Conservation (phyloP, 1,139 yeast species). For the Saccharomyces hybrid region DNA sequence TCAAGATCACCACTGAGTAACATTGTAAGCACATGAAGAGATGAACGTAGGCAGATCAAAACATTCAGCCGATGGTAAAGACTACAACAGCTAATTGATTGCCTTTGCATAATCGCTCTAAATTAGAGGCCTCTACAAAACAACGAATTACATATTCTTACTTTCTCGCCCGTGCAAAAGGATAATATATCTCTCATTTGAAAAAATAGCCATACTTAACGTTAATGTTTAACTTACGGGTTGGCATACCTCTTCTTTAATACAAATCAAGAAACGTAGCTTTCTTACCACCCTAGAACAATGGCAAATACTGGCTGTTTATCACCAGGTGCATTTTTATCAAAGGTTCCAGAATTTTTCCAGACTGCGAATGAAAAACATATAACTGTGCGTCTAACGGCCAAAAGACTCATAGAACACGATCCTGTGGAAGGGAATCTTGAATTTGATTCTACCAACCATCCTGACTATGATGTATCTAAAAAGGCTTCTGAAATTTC, state of each 20-base stretch:
- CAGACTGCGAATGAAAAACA: slow-evolving; percentile 24
- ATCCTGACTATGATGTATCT: slow-evolving; percentile 28
- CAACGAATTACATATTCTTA: background rate
- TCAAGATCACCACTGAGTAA: background rate
- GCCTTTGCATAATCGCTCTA: background rate
- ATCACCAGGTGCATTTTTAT: slow-evolving; percentile 19
- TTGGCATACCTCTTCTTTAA: background rate
- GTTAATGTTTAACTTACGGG: background rate
- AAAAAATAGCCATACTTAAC: background rate
- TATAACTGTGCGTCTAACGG: slow-evolving; percentile 23
- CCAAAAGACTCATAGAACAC: slow-evolving; percentile 23
- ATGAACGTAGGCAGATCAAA: background rate
- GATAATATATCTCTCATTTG: background rate
- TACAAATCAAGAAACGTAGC: background rate
- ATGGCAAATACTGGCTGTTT: slow-evolving; percentile 3
- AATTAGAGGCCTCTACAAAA: background rate
- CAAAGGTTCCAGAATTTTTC: slow-evolving; percentile 20
- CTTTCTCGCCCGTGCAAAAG: background rate
- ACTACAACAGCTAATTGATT: background rate
- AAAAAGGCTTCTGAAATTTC: slow-evolving; percentile 14
- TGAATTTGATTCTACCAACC: slow-evolving; percentile 21
- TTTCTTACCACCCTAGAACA: background rate
- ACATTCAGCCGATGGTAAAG: background rate
- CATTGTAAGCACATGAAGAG: background rate
- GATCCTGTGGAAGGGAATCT: slow-evolving; percentile 26